Conservation (phyloP, 768 basidiomycete genomes). For the Pisolithus tinctorius region DNA sequence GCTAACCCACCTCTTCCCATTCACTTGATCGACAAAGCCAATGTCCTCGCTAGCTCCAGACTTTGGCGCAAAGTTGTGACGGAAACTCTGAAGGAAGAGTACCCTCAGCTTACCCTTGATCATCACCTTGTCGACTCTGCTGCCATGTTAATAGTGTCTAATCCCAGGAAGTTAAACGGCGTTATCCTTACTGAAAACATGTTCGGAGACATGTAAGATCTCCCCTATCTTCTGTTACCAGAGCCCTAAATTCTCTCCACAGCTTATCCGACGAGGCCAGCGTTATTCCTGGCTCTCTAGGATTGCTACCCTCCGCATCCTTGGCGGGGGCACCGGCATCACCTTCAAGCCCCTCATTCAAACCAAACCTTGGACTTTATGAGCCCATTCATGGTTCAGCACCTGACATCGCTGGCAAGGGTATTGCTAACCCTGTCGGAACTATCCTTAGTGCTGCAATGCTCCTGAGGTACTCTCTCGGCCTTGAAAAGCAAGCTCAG, state of each 20-base stretch:
- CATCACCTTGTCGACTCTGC: constrained; percentile 95
- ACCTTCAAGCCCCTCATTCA: constrained; percentile 48
- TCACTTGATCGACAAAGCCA: constrained; percentile 97
- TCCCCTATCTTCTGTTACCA: neutral
- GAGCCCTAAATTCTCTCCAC: constrained; percentile 3
- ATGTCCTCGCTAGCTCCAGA: constrained; percentile 91
- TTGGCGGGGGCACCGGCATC: constrained; percentile 80
- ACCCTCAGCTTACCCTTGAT: constrained; percentile 79
- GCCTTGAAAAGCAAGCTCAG: constrained; percentile 75
- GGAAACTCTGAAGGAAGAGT: constrained; percentile 78
- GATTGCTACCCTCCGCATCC: constrained; percentile 92
- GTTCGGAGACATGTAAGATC: constrained; percentile 91
- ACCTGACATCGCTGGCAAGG: constrained; percentile 91
- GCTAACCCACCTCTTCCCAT: constrained; percentile 80
- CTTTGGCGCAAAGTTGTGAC: constrained; percentile 93
- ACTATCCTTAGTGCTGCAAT: constrained; percentile 92
- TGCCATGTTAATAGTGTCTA: constrained; percentile 90
- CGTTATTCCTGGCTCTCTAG: constrained; percentile 96
- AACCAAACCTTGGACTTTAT: constrained; percentile 83
- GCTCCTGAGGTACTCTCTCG: constrained; percentile 92
- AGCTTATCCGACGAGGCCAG: constrained; percentile 96
- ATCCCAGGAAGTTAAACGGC: constrained; percentile 89
- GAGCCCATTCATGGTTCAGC: constrained; percentile 97
- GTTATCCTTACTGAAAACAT: constrained; percentile 93
- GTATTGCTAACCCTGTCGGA: constrained; percentile 91